A percentile compares a stretch with the other conserved stretches of the same genome.
These are phyloP conservation scores for Taphrina deformans DNA, from an alignment of 1,139 yeast genomes.

Conservation along the genomic window DNA sequence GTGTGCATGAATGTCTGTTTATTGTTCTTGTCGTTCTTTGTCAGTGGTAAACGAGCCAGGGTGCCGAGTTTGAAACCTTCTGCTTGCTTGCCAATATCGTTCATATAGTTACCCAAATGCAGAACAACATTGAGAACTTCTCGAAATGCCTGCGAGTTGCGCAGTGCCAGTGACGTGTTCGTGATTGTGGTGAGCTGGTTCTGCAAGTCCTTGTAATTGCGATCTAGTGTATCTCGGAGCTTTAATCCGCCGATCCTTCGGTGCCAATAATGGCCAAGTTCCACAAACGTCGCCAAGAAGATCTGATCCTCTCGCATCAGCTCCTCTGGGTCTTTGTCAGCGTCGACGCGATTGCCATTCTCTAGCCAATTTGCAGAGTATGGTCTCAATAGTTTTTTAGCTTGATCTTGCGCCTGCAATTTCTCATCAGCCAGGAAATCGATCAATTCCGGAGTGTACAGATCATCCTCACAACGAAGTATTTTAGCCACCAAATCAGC, in stretches of 20 bases:
- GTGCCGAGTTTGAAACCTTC: constrained; percentile 82
- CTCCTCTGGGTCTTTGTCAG: constrained; percentile 60
- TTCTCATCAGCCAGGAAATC: constrained; percentile 75
- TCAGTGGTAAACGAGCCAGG: constrained; percentile 74
- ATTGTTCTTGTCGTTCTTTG: constrained; percentile 75
- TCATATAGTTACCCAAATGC: constrained; percentile 91
- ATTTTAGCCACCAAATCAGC: constrained; percentile 65
- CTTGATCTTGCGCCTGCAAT: constrained; percentile 31
- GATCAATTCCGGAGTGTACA: constrained; percentile 67
- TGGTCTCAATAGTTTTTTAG: constrained; percentile 56
- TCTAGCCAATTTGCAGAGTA: constrained; percentile 59
- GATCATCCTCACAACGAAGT: constrained; percentile 70
- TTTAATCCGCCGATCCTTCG: constrained; percentile 77
- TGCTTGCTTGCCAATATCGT: constrained; percentile 76
- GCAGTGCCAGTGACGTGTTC: constrained; percentile 63
- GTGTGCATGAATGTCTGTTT: constrained; percentile 82
- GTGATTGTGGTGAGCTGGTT: constrained; percentile 66
- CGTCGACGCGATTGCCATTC: constrained; percentile 46
- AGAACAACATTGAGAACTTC: constrained; percentile 72
- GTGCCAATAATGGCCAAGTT: constrained; percentile 80
- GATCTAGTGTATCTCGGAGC: constrained; percentile 64
- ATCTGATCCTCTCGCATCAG: constrained; percentile 80
- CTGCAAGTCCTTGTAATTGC: constrained; percentile 70
- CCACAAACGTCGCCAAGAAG: constrained; percentile 73
- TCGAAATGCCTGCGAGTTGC: constrained; percentile 63